These are phyloP conservation scores for Priceomyces haplophilus DNA, from an alignment of 805 yeast species.

Conservation along the genomic window DNA sequence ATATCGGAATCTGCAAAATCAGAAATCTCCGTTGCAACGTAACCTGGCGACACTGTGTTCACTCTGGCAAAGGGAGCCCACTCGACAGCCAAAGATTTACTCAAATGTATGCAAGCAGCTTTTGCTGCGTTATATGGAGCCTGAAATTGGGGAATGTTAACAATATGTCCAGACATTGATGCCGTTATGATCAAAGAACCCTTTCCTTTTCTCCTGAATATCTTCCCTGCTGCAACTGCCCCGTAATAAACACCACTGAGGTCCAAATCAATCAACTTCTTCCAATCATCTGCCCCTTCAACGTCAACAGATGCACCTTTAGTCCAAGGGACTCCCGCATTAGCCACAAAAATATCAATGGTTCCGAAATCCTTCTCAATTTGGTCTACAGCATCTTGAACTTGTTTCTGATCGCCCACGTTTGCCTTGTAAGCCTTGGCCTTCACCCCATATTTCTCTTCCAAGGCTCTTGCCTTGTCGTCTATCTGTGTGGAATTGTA, in stretches of 20 bases:
- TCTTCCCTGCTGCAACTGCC: constrained; percentile 40
- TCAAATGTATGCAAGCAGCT: constrained; percentile 43
- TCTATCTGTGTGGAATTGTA: constrained; percentile 53
- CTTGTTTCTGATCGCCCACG: constrained; percentile 48
- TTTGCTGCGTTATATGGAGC: constrained; percentile 48
- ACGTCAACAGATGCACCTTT: constrained; percentile 49
- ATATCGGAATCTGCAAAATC: constrained; percentile 32
- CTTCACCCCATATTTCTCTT: constrained; percentile 57
- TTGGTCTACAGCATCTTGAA: constrained; percentile 46
- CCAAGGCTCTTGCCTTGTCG: constrained; percentile 54
- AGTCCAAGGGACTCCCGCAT: constrained; percentile 86
- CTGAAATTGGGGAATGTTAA: constrained; percentile 44
- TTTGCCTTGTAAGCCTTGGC: constrained; percentile 64
- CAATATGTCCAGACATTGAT: constrained; percentile 48
- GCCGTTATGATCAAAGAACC: constrained; percentile 46
- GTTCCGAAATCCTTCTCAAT: constrained; percentile 70
- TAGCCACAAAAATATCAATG: constrained; percentile 81
- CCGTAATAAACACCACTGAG: constrained; percentile 43
- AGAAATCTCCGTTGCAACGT: constrained; percentile 39
- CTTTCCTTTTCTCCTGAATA: constrained; percentile 36
- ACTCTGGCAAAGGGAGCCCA: constrained; percentile 48
- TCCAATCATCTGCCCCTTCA: constrained; percentile 33
- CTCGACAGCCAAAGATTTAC: constrained; percentile 44
- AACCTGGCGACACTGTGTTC: constrained; percentile 44
- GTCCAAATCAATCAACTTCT: constrained; percentile 38